Evolutionary conservation across 352 stramenopile genomes (phyloP), one percentile per base, ranked within the genome.

Genomic region (Phytopythium ostracodes): DNA sequence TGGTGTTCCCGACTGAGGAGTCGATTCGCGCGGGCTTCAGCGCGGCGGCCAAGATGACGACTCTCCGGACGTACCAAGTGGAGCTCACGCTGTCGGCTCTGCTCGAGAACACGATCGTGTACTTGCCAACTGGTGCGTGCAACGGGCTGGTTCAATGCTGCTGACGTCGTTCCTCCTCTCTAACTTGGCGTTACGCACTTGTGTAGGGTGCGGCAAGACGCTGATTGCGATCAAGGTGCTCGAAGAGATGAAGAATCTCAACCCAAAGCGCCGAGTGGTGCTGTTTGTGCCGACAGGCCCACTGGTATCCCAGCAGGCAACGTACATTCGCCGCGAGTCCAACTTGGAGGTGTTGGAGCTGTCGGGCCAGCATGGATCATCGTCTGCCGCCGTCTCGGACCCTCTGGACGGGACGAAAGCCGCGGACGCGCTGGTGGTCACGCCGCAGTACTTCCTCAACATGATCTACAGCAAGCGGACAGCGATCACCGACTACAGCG

Each of bases 101-200:
- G 56, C 68, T 90, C 12, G 81, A 91, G 56, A 94, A 92, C 66
- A 90, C 82, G 4, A 87, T 94, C 50, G 75, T 90, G 40, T 94
- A 92, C 56, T 55, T 94, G 2, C 84, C 84, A 17, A 94, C 82
- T 25, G 84, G 84, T 72, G 17, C 20, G 51, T 46, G 33, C n/a
- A 17, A 31, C 9, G 0, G n/a, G 42, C 20, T 27, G 42, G 17
- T 8, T 15, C n/a, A 1, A 20, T 18, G n/a, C 46, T 53, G 1
- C 24, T 35, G 22, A 49, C 25, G 5, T 27, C 27, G 31, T 36
- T 25, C 10, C 25, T n/a, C n/a, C n/a, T n/a, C n/a, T n/a, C n/a
- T 49, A 43, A 57, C n/a, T 2, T 14, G 9, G n/a, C 22, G 27
- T 2, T 49, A 22, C 24, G 53, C 9, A 9, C n/a, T 44, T 33